These are phyloP conservation scores for Mucor plumbeus DNA, from an alignment of 371 early-diverging fungal genomes.

Conservation along the genomic window DNA sequence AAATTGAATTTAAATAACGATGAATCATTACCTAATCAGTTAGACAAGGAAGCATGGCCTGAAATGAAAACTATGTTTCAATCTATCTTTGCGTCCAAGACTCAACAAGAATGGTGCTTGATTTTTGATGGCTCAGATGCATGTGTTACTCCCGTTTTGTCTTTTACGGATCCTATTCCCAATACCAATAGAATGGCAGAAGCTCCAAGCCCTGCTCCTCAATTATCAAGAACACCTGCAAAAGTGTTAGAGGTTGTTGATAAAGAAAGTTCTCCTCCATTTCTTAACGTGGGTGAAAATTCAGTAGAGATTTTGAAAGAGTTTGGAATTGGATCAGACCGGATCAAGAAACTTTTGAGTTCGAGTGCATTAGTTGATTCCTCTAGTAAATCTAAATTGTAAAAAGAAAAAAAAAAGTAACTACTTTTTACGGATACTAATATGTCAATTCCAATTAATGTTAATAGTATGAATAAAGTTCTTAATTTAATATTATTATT, in stretches of 20 bases:
- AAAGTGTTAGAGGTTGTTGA: constrained; percentile 6
- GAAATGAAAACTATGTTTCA: constrained; percentile 57
- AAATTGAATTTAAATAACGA: constrained; percentile 53
- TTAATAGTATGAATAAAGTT: too few relatives aligned
- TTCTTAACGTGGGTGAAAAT: constrained; percentile 60
- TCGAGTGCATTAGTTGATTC: constrained; percentile 25
- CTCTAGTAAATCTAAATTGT: constrained; percentile 11
- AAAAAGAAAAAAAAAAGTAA: not conserved
- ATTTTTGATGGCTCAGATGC: constrained; percentile 75
- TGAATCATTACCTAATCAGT: constrained; percentile 54
- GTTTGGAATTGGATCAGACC: constrained; percentile 46
- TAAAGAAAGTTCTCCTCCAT: constrained; percentile 29
- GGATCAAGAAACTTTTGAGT: constrained; percentile 22
- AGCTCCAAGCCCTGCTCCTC: constrained; percentile 65
- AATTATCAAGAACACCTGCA: constrained; percentile 66
- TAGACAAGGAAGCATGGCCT: constrained; percentile 61
- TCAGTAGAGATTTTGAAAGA: constrained; percentile 57
- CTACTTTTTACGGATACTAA: too few relatives aligned
- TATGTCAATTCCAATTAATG: too few relatives aligned
- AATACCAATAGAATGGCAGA: constrained; percentile 38
- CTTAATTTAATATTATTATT: too few relatives aligned
- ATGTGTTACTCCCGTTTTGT: constrained; percentile 75
- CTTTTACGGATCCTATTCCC: constrained; percentile 50
- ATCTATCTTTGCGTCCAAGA: constrained; percentile 58
- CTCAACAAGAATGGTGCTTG: constrained; percentile 70